A percentile compares a stretch with the other conserved stretches of the same genome.
These are phyloP conservation scores for Epichloe glyceriae DNA, from an alignment of 2,329 filamentous ascomycete genomes.

Conservation along the genomic window DNA sequence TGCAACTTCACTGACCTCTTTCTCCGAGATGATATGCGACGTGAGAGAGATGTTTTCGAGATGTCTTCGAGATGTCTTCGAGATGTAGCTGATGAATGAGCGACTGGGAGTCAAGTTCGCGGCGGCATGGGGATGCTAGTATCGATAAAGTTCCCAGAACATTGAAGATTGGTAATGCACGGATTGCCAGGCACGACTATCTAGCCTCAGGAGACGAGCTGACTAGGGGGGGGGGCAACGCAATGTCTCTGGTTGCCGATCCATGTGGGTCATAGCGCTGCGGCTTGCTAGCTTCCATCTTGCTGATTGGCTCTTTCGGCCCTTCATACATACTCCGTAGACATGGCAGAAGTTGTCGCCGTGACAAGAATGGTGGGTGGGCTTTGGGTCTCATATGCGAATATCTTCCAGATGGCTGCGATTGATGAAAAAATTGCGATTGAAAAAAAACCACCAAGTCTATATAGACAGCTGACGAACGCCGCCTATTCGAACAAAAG, in stretches of 20 bases:
- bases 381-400: too few relatives aligned
- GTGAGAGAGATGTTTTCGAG: not conserved
- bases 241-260: not conserved
- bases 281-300: not conserved
- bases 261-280: not conserved
- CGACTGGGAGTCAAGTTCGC: not conserved
- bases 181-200: not conserved
- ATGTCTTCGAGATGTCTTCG: not conserved
- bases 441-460: not conserved
- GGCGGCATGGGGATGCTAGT: not conserved
- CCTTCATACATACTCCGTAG: too few relatives aligned
- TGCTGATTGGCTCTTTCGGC: not conserved
- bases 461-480: not conserved
- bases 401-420: too few relatives aligned
- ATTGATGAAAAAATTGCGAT: too few relatives aligned
- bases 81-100: not conserved
- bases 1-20: not conserved
- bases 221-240: not conserved
- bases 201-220: not conserved
- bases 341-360: too few relatives aligned
- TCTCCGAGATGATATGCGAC: not conserved
- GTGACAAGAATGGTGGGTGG: too few relatives aligned
- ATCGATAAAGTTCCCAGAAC: not conserved
- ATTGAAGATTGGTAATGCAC: too few relatives aligned
- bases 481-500: not conserved